Conservation (phyloP, 1,139 yeast genomes). For the Blastobotrys elegans region DNA sequence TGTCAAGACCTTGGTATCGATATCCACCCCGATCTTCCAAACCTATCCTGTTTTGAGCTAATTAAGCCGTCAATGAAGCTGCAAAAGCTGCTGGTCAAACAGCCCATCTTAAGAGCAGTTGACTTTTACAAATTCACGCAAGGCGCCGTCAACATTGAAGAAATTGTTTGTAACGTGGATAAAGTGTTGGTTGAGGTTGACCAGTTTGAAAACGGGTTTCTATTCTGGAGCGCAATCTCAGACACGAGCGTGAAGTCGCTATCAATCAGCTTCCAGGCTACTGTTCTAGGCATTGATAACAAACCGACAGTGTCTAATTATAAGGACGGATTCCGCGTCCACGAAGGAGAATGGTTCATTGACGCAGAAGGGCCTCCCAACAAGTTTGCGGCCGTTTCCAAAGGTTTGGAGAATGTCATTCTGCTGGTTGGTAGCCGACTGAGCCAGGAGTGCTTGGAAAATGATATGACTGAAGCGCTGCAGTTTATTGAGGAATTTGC, state of each 20-base stretch:
- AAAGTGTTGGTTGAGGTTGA: neutral
- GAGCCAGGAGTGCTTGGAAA: neutral
- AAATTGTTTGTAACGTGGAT: neutral
- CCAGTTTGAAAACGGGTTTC: neutral
- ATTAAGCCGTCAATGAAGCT: neutral
- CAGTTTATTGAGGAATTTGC: neutral
- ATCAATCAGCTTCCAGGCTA: neutral
- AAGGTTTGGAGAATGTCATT: neutral
- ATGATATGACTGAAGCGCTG: neutral
- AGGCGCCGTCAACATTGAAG: neutral
- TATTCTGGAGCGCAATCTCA: neutral
- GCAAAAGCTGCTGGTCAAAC: neutral
- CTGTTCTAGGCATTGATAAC: neutral
- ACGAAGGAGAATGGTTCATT: neutral
- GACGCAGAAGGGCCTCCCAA: neutral
- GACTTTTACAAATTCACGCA: neutral
- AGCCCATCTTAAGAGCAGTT: neutral
- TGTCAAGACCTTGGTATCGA: no score
- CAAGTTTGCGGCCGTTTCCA: neutral
- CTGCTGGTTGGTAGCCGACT: neutral
- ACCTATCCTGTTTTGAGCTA: no score
- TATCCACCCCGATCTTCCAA: no score
- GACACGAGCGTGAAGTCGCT: neutral
- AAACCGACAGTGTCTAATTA: no score
- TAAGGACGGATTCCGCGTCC: no score